phyloP scores from a whole-genome alignment of 2,329 filamentous ascomycete genomes.

The Truncatella angustata region DNA sequence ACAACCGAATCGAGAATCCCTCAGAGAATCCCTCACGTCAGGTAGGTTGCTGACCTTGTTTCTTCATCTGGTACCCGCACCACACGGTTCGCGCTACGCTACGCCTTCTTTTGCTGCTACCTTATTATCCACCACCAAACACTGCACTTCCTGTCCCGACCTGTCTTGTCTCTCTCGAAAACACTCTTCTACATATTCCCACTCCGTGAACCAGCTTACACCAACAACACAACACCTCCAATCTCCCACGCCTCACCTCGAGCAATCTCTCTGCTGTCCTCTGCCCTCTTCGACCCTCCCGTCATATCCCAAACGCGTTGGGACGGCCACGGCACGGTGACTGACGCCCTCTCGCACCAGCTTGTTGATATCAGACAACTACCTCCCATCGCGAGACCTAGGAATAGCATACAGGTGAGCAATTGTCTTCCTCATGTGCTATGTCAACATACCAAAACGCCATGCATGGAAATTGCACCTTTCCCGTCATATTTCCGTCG shows the following conservation, averaged over 20 bases:
- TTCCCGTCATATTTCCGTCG: too few species aligned
- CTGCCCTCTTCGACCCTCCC: background rate
- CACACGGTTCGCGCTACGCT: background rate
- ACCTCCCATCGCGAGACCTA: background rate
- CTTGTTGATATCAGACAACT: conserved; percentile 11
- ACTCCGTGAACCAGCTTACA: conserved; percentile 6
- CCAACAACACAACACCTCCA: background rate
- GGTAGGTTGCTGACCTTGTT: conserved; percentile 4
- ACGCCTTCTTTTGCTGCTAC: background rate
- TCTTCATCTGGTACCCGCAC: background rate
- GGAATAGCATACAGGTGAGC: conserved; percentile 3
- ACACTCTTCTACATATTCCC: conserved; percentile 9
- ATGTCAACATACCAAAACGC: background rate
- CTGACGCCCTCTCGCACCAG: background rate
- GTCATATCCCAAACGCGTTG: background rate
- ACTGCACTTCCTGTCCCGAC: conserved; percentile 9
- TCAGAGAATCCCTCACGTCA: background rate
- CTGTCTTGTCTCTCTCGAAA: conserved; percentile 11
- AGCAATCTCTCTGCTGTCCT: background rate
- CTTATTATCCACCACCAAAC: conserved; percentile 12
- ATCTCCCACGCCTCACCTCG: background rate
- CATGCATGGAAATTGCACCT: too few species aligned
- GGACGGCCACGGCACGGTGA: background rate
- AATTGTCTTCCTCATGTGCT: background rate
- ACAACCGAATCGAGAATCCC: too few species aligned